A percentile compares a stretch with the other conserved stretches of the same genome.
Evolutionary conservation across 2,329 filamentous ascomycete genomes (phyloP).

Genomic region (Epichloe hybrida): DNA sequence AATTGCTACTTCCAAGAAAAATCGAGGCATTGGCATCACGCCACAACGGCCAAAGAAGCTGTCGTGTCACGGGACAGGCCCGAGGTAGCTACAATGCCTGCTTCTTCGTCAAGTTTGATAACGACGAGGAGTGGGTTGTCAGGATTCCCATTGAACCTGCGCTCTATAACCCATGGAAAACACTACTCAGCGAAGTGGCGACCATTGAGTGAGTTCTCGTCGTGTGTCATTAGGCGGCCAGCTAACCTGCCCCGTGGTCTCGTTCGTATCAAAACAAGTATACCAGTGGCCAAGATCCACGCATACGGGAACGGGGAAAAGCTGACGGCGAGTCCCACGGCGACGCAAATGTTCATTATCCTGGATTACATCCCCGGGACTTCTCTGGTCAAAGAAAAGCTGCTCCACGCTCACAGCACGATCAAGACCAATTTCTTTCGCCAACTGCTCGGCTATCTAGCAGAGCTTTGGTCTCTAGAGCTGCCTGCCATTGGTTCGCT

Average conservation of each 20-base stretch:
- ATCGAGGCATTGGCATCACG: no score
- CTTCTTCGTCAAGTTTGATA: no score
- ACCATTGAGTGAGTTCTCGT: no score
- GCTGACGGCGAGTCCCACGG: conserved; percentile 1
- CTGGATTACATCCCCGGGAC: not conserved
- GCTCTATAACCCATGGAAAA: no score
- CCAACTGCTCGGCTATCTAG: no score
- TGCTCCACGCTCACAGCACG: no score
- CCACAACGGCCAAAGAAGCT: not conserved
- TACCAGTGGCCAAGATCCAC: conserved; percentile 11
- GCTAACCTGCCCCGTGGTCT: not conserved
- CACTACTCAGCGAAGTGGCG: no score
- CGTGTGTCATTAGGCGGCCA: no score
- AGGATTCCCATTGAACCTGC: no score
- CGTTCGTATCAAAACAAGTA: conserved; percentile 10
- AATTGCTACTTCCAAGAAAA: not conserved
- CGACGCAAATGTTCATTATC: conserved; percentile 1
- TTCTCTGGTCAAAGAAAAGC: no score
- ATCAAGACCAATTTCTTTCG: no score
- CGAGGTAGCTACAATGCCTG: conserved; percentile 2
- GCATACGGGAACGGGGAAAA: conserved; percentile 9
- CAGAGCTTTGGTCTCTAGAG: not conserved
- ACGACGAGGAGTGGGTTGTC: no score
- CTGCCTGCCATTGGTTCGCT: conserved; percentile 1
- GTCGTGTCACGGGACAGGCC: conserved; percentile 6